phyloP scores from a whole-genome alignment of 1,284 basidiomycete genomes.

The Gymnopus androsaceus region DNA sequence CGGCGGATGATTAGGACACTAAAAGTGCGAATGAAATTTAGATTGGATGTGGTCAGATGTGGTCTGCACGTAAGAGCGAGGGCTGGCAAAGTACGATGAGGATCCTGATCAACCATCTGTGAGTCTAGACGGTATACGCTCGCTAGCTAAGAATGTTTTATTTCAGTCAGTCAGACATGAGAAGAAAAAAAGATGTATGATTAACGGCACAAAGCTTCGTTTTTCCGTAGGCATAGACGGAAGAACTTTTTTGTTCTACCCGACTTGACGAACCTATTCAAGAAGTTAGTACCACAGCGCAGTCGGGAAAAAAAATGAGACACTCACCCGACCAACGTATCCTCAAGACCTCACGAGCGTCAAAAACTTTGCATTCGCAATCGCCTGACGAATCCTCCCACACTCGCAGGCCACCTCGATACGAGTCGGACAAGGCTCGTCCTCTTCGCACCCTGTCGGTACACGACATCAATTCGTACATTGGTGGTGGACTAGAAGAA shows the following conservation, averaged over 20 bases:
- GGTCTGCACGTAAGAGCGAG: too few relatives aligned
- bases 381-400: constrained; percentile 72
- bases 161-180: neutral
- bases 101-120: constrained; percentile 84
- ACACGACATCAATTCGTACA: constrained; percentile 83
- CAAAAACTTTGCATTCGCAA: constrained; percentile 70
- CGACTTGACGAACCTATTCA: constrained; percentile 64
- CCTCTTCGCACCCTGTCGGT: constrained; percentile 79
- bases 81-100: constrained; percentile 46
- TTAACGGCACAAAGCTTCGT: constrained; percentile 81
- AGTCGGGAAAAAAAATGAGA: neutral
- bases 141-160: constrained; percentile 64
- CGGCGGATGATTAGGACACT: constrained; percentile 81
- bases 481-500: constrained; percentile 67
- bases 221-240: constrained; percentile 81
- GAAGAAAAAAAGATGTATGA: neutral
- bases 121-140: constrained; percentile 79
- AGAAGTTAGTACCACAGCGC: neutral
- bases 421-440: constrained; percentile 69
- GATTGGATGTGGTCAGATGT: neutral
- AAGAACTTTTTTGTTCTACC: constrained; percentile 70
- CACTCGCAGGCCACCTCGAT: constrained; percentile 78
- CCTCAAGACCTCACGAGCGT: constrained; percentile 75
- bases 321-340: constrained; percentile 74
- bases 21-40: neutral